Evolutionary conservation across 2,329 filamentous ascomycete species (phyloP), one percentile per base, ranked within the genome.

Genomic region (Fusarium sp.): DNA sequence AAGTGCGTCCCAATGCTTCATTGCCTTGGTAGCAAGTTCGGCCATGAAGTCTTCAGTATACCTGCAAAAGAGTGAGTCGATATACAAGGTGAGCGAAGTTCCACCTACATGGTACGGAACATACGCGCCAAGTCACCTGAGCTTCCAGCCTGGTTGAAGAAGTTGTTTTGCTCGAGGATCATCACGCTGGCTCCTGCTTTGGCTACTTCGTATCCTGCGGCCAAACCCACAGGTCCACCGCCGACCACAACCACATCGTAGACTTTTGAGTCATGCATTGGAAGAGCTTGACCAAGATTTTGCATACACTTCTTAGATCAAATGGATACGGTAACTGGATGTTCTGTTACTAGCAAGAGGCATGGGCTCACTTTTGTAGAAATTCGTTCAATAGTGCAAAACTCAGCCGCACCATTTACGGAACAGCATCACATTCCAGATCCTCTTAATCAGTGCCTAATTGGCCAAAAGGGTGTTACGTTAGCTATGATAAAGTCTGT

Each of bases 21-120:
- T 68, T 8, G 58, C 47, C 6, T 68, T 34, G 6, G 51, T 59
- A 1, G 65, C 58, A 1, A 68, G 44, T 9, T 67, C 36, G 7
- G 65, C 58, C 65, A 68, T 67, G 45, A 64, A 68, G 11, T 58
- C 41, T n/a, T 68, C 64, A 1, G 65, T 68, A 18, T 68, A 68
- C 64, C 65, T 64, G 8, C 2, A 5, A 12, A 8, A 26, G 13
- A 6, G 18, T 51, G 9, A 45, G 23, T 28, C 6, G 23, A 2
- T 8, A 4, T 8, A 6, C 10, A 23, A 20, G 10, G 11, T 10
- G 6, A 18, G 28, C 10, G 3, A 8, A 8, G 7, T 12, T 0
- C 1, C 2, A 15, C 62, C 23, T 41, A 65, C 46, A 66, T 67
- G 8, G 62, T 67, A 6, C 63, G 62, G 9, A 67, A 67, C 63